Conservation (phyloP, 305 asterid species). For the Fraxinus angustifolia region DNA sequence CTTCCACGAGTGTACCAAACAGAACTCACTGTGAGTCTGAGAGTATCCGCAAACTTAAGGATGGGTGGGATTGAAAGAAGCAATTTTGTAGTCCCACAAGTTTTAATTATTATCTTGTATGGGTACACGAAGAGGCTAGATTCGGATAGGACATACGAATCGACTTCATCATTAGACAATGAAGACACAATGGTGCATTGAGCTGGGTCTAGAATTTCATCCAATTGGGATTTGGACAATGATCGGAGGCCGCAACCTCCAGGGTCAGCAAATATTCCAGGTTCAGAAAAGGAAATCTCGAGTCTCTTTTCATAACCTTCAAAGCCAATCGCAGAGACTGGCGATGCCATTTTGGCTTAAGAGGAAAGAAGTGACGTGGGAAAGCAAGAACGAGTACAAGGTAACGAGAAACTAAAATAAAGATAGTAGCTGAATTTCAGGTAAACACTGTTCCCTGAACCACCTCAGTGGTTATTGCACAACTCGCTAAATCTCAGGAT, state of each 20-base stretch:
- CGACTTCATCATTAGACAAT: constrained; percentile 57
- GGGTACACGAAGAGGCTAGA: constrained; percentile 80
- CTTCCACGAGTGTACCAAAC: constrained; percentile 72
- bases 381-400: constrained; percentile 19
- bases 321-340: constrained; percentile 71
- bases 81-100: constrained; percentile 82
- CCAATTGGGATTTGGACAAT: constrained; percentile 57
- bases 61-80: constrained; percentile 73
- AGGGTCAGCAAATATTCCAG: constrained; percentile 47
- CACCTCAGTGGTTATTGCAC: constrained; percentile 30
- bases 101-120: constrained; percentile 67
- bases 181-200: constrained; percentile 87
- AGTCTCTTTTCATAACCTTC: constrained; percentile 91
- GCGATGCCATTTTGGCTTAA: constrained; percentile 45
- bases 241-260: constrained; percentile 57
- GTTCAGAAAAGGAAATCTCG: constrained; percentile 59
- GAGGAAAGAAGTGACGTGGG: constrained; percentile 13
- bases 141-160: constrained; percentile 76
- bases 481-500: constrained; percentile 55
- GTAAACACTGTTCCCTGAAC: constrained; percentile 24
- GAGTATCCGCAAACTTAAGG: constrained; percentile 46
- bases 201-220: constrained; percentile 69
- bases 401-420: constrained; percentile 13
- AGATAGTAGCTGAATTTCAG: constrained; percentile 11
- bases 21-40: constrained; percentile 46